phyloP scores from a whole-genome alignment of 192 early-diverging fungal species.

The Lunasporangiospora selenospora region DNA sequence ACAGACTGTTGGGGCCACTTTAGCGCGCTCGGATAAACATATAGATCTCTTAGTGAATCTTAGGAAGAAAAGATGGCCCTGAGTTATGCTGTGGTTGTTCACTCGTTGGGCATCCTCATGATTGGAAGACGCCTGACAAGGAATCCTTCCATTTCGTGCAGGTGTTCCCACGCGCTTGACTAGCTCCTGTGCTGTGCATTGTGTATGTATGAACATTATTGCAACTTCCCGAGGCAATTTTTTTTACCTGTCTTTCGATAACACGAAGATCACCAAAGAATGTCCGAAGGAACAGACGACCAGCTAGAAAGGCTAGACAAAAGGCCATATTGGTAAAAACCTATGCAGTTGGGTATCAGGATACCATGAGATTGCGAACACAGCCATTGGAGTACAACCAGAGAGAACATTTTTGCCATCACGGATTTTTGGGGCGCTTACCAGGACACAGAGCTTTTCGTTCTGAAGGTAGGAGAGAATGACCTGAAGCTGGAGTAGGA shows the following conservation, averaged over 20 bases:
- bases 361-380: neutral
- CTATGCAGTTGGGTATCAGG: constrained; percentile 15
- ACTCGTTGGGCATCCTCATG: neutral
- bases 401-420: no score
- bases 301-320: constrained; percentile 50
- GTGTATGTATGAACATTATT: neutral
- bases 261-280: constrained; percentile 55
- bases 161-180: no score
- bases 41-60: no score
- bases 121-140: neutral
- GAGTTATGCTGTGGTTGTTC: no score
- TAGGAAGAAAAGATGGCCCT: neutral
- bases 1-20: no score
- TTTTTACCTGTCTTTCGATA: constrained; percentile 55
- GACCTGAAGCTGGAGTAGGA: constrained; percentile 31
- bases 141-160: no score
- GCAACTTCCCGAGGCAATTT: neutral
- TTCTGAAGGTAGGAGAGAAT: constrained; percentile 54
- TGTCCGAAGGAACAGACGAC: constrained; percentile 47
- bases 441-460: constrained; percentile 55
- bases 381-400: no score
- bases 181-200: no score
- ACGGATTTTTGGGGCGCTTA: constrained; percentile 7
- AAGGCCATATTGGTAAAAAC: constrained; percentile 55
- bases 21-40: no score